phyloP scores from a whole-genome alignment of 495 filamentous ascomycete species.

The Achaetomiella virescens region DNA sequence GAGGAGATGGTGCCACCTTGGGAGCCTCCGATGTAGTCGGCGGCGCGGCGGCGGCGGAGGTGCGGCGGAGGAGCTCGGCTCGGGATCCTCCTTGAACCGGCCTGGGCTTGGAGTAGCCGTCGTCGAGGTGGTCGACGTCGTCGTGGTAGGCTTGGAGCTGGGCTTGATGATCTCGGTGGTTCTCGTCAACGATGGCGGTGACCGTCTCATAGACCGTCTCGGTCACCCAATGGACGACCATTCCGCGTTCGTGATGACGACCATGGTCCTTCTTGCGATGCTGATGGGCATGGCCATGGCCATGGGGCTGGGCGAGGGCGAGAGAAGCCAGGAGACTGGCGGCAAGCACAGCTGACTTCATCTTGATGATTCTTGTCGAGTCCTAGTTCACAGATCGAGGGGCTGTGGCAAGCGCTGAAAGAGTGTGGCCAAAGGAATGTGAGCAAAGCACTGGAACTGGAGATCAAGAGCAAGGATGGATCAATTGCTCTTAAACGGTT shows the following conservation, averaged over 20 bases:
- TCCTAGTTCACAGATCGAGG: background rate
- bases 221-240: slow-evolving; percentile 44
- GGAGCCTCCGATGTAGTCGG: slow-evolving; percentile 10
- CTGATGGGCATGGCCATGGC: slow-evolving; percentile 34
- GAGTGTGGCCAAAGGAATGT: slow-evolving; percentile 2
- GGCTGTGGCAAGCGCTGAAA: background rate
- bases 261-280: slow-evolving; percentile 27
- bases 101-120: slow-evolving; percentile 20
- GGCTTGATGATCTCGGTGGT: slow-evolving; percentile 37
- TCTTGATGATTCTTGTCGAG: slow-evolving; percentile 22
- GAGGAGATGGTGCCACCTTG: slow-evolving; percentile 15
- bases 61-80: slow-evolving; percentile 15
- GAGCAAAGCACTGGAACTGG: background rate
- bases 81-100: slow-evolving; percentile 37
- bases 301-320: slow-evolving; percentile 40
- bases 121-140: slow-evolving; percentile 8
- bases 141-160: slow-evolving; percentile 16
- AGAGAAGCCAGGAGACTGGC: slow-evolving; percentile 39
- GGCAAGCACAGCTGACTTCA: slow-evolving; percentile 44
- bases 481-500: background rate
- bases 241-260: slow-evolving; percentile 33
- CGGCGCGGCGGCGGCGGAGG: slow-evolving; percentile 1
- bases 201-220: slow-evolving; percentile 44
- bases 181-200: slow-evolving; percentile 40
- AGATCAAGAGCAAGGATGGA: background rate